These are phyloP conservation scores for Fusarium chaquense DNA, from an alignment of 2,329 filamentous ascomycete species.

Conservation along the genomic window DNA sequence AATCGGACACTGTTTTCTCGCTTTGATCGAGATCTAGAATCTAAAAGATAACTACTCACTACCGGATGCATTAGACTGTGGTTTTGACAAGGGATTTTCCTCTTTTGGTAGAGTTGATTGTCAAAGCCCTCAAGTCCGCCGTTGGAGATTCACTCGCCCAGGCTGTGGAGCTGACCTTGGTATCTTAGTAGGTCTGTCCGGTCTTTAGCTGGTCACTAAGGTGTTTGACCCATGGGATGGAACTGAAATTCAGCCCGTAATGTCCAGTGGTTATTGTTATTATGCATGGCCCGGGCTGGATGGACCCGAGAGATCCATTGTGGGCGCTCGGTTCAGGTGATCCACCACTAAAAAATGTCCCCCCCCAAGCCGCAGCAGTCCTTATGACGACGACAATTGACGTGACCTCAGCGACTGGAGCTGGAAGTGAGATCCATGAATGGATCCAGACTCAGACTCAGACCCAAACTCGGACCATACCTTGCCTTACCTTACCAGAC, in stretches of 20 bases:
- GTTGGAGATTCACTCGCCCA: conserved; percentile 11
- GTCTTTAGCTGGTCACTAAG: neutral
- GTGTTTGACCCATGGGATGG: conserved; percentile 10
- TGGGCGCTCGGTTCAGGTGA: neutral
- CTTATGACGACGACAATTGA: conserved; percentile 39
- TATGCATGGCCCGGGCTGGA: conserved; percentile 17
- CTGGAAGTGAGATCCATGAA: conserved; percentile 17
- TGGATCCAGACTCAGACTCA: neutral
- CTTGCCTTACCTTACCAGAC: neutral
- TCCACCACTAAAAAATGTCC: conserved; percentile 21
- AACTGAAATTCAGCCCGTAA: conserved; percentile 16
- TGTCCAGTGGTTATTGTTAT: neutral
- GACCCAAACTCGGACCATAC: conserved; percentile 25
- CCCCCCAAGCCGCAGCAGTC: conserved; percentile 22
- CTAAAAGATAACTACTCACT: conserved; percentile 14
- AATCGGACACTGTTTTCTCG: conserved; percentile 35
- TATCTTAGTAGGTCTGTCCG: too few species aligned
- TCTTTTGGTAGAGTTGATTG: neutral
- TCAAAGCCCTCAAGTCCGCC: neutral
- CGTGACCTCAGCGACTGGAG: neutral
- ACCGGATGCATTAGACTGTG: conserved; percentile 17
- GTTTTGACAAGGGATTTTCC: neutral
- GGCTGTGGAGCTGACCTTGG: conserved; percentile 9
- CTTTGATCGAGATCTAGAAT: conserved; percentile 42
- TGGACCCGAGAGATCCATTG: conserved; percentile 15